Evolutionary conservation across 768 basidiomycete genomes (phyloP), one percentile per base, ranked within the genome.

Genomic region (Leccinum subgranulosum): DNA sequence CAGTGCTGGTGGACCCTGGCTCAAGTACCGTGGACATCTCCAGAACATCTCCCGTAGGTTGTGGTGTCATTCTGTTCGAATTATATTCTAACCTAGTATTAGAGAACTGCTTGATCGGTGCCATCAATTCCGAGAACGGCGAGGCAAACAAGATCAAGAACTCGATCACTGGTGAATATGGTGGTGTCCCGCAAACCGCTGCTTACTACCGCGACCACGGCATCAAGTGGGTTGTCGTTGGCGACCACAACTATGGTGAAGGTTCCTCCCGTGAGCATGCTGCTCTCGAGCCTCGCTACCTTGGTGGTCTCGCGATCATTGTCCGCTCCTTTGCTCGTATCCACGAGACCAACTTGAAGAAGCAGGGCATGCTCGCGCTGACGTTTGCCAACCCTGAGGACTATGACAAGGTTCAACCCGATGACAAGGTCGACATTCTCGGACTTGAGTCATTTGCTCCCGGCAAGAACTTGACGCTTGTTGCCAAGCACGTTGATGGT

Each of bases 1-100:
- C 74, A 91, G 88, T 59, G 95, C 95, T 71, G 96, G 95, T 80
- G 96, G 96, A 58, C 96, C 96, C 47, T 98, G 96, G 96, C 85
- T 98, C 79, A 98, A 98, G 79, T 98, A 95, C 82, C 93, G 96
- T 80, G 96, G 96, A 61, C 96, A 98, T 76, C 87, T 98, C 69
- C 84, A 97, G 75, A 98, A 98, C 82, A 98, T 97, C 73, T 97
- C 95, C 31, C 92, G 90, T 90, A 60, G 60, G 86, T 81, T 3
- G 14, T 19, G 9, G 36, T 0, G 49, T 23, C 33, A 12, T 39
- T 11, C 6, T 39, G 29, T 25, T 27, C 11, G 52, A n/a, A 56
- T 61, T n/a, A 0, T 14, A 31, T 60, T 50, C 54, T 63, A 36
- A 62, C 9, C 49, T 50, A 1, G 2, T 54, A 28, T 2, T 66